phyloP scores from a whole-genome alignment of 176 grass and related monocot species.

The Rhynchospora pubera region DNA sequence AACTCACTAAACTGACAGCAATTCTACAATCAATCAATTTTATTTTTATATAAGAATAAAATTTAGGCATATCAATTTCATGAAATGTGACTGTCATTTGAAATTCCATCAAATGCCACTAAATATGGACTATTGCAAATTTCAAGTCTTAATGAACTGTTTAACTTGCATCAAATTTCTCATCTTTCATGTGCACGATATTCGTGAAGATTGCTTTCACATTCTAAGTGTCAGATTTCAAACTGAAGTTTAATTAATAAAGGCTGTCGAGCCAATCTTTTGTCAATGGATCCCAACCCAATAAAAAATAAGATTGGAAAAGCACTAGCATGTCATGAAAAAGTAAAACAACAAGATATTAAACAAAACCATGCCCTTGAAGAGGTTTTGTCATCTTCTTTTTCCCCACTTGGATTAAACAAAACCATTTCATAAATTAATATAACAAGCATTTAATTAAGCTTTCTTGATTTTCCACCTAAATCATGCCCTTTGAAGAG shows the following conservation, averaged over 20 bases:
- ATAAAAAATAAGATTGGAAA: background rate
- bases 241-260: background rate
- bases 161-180: background rate
- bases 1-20: background rate
- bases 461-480: background rate
- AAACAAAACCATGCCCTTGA: background rate
- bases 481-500: background rate
- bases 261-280: background rate
- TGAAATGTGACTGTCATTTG: background rate
- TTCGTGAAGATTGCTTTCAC: background rate
- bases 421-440: background rate
- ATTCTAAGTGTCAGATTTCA: background rate
- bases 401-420: background rate
- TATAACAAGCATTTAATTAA: background rate
- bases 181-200: background rate
- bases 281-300: background rate
- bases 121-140: background rate
- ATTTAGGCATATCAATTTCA: background rate
- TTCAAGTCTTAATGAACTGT: background rate
- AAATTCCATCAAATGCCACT: background rate
- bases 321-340: background rate
- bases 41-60: no score
- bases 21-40: background rate
- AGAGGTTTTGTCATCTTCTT: background rate
- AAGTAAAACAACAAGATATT: background rate